Evolutionary conservation across 2,329 filamentous ascomycete genomes (phyloP).

Genomic region (Colletotrichum sp.): DNA sequence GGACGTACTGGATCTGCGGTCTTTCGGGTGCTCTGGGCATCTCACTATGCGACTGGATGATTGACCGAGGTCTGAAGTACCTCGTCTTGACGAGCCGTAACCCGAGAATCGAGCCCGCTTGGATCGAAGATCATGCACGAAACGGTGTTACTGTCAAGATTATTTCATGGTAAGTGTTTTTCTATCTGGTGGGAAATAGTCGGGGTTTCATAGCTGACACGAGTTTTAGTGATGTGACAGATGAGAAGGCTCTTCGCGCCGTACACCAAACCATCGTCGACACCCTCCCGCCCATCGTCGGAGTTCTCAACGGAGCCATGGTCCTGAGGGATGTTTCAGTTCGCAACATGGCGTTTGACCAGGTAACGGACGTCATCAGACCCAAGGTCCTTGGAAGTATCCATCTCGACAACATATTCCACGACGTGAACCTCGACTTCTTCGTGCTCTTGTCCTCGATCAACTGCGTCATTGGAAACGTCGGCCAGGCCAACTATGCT

Average conservation of each 20-base stretch:
- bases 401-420: constrained; percentile 8
- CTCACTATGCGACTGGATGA: constrained; percentile 40
- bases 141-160: constrained; percentile 32
- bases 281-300: neutral
- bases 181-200: neutral
- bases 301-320: neutral
- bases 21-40: constrained; percentile 33
- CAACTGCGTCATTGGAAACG: constrained; percentile 25
- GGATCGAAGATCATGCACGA: neutral
- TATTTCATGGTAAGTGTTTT: constrained; percentile 26
- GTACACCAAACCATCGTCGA: neutral
- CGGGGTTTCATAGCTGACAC: neutral
- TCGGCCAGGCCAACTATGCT: constrained; percentile 37
- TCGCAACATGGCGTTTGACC: constrained; percentile 28
- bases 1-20: constrained; percentile 35
- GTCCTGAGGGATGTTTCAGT: constrained; percentile 22
- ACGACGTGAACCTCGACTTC: constrained; percentile 26
- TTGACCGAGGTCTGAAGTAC: constrained; percentile 32
- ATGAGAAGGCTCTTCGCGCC: neutral
- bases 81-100: constrained; percentile 39
- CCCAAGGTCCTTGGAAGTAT: constrained; percentile 37
- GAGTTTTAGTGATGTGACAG: neutral
- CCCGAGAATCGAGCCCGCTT: constrained; percentile 27
- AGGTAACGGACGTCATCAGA: constrained; percentile 27
- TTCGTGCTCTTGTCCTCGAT: constrained; percentile 32